A percentile compares a stretch with the other conserved stretches of the same genome.
phyloP scores from a whole-genome alignment of 1,284 basidiomycete genomes.

The Chondrostereum purpureum region DNA sequence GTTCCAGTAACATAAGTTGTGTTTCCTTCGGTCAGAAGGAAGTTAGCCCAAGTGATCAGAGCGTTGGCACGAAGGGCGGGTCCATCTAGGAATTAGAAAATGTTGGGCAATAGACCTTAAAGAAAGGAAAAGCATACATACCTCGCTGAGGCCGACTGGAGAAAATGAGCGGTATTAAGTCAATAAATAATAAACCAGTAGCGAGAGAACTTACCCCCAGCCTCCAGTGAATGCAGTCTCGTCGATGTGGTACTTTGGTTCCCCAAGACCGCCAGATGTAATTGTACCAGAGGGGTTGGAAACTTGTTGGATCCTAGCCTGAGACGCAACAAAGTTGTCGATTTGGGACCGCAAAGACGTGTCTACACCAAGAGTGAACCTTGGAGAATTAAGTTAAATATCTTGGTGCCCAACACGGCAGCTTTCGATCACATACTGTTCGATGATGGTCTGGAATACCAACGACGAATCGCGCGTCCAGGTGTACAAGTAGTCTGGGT shows the following conservation, averaged over 20 bases:
- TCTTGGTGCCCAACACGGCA: not conserved
- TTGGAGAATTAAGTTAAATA: slow-evolving; percentile 16
- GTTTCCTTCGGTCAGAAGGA: slow-evolving; percentile 49
- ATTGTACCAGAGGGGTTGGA: slow-evolving; percentile 53
- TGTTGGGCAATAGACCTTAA: not conserved
- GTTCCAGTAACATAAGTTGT: slow-evolving; percentile 40
- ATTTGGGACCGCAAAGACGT: slow-evolving; percentile 33
- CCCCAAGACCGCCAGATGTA: slow-evolving; percentile 54
- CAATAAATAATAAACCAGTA: too few species aligned
- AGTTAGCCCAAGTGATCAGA: slow-evolving; percentile 65
- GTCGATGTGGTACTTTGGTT: slow-evolving; percentile 59
- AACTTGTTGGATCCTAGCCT: slow-evolving; percentile 43
- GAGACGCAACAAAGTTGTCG: slow-evolving; percentile 42
- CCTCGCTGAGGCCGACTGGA: slow-evolving; percentile 56
- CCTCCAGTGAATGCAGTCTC: slow-evolving; percentile 43
- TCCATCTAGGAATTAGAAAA: slow-evolving; percentile 41
- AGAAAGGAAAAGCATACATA: slow-evolving; percentile 16
- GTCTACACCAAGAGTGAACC: slow-evolving; percentile 34
- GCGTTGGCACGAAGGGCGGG: slow-evolving; percentile 67
- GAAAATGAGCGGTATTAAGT: slow-evolving; percentile 9
- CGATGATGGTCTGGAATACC: slow-evolving; percentile 44
- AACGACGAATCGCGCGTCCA: slow-evolving; percentile 52
- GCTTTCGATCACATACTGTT: slow-evolving; percentile 28
- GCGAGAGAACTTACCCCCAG: slow-evolving; percentile 38
- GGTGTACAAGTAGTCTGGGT: slow-evolving; percentile 49